These are phyloP conservation scores for Populus nigra DNA, from an alignment of 345 rosid genomes.

Conservation along the genomic window DNA sequence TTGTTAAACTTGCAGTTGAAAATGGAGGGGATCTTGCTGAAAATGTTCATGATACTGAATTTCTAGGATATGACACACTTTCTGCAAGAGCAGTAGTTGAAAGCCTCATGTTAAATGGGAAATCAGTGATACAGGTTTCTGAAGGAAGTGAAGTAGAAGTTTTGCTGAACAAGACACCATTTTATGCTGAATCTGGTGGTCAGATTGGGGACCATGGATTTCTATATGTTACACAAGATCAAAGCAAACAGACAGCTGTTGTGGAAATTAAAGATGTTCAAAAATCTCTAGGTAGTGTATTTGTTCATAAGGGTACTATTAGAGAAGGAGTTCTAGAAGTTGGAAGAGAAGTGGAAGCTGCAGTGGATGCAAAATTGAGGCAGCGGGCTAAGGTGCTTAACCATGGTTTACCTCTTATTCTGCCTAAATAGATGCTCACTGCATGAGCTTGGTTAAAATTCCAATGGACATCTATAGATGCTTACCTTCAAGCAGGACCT, in stretches of 20 bases:
- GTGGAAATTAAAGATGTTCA: slow-evolving; percentile 86
- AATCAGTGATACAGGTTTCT: slow-evolving; percentile 71
- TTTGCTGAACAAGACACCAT: slow-evolving; percentile 80
- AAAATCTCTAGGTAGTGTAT: slow-evolving; percentile 61
- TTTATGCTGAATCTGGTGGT: slow-evolving; percentile 96
- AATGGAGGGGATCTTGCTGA: slow-evolving; percentile 49
- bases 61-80: slow-evolving; percentile 76
- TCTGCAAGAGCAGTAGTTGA: slow-evolving; percentile 68
- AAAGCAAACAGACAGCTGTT: slow-evolving; percentile 47
- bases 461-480: not conserved
- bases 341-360: slow-evolving; percentile 87
- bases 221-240: slow-evolving; percentile 52
- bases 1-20: slow-evolving; percentile 71
- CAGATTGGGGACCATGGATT: slow-evolving; percentile 87
- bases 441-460: not conserved
- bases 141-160: slow-evolving; percentile 87
- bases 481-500: not conserved
- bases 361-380: slow-evolving; percentile 69
- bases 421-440: not conserved
- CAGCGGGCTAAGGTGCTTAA: slow-evolving; percentile 72
- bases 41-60: slow-evolving; percentile 63
- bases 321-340: slow-evolving; percentile 77
- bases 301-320: slow-evolving; percentile 82
- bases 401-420: not conserved
- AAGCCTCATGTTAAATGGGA: slow-evolving; percentile 72